Evolutionary conservation across 1,139 yeast genomes (phyloP), one percentile per base, ranked within the genome.

Genomic region (Pichia inconspicua): DNA sequence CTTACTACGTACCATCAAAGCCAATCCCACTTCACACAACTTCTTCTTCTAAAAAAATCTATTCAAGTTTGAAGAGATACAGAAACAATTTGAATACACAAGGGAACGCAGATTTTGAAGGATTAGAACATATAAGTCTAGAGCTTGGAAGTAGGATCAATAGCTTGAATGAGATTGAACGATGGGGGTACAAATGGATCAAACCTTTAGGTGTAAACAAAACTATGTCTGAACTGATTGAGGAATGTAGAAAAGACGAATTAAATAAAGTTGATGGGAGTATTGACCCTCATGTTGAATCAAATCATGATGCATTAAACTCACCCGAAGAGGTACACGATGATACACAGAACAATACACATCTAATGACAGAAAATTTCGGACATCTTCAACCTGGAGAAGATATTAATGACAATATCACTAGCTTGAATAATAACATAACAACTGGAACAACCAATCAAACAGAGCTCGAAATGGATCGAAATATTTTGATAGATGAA

Each of bases 191-290:
- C 57, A 57, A 67, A 10, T 68, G 72, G 34, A 59, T 81, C 37
- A 66, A 72, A 30, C 86, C 86, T 0, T 65, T 78, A 34, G 87
- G 86, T 0, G 57, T 80, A 7, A 72, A 72, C 19, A 73, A 71
- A 55, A 80, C 84, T 4, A 70, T 79, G 77, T 53, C 56, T 40
- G 70, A 67, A 41, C 48, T 65, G 51, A 55, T 58, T 17, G 70
- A 66, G 32, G 71, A 52, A 27, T 31, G 43, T 8, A 43, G 50
- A 25, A 44, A 48, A 17, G 48, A 44, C 8, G 35, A 14, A 7
- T 32, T 15, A 34, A 17, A 22, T 15, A 9, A 10, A 15, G 14
- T 22, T 4, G 22, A 11, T 4, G 19, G 19, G 11, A 34, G 19
- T 6, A 14, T 17, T 34, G 22, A 34, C 15, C 10, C 37, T 15